Evolutionary conservation across 768 basidiomycete species (phyloP), one percentile per base, ranked within the genome.

Genomic region (Roridomyces roridus): DNA sequence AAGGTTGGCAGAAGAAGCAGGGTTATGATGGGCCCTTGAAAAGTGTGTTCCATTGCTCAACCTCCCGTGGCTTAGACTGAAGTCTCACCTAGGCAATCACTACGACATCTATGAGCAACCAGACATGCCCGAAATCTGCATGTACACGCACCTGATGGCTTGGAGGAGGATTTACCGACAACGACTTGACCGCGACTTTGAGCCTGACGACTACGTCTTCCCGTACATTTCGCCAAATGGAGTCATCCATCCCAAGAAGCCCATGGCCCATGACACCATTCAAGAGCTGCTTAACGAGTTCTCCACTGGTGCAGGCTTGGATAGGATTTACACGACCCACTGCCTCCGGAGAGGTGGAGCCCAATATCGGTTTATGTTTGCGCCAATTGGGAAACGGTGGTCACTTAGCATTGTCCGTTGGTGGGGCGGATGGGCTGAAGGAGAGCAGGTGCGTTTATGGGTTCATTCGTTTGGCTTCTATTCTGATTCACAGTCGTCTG

Each of bases 301-400:
- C 26, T 50, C 63, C 0, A 8, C 34, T 2, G 62, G 29, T 0
- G 70, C 72, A 4, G 66, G 65, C 8, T 50, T 75, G 8, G 51
- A 51, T 4, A 62, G 59, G 34, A 12, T 36, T 4, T 75, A 59
- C 46, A 70, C 72, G 17, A 76, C 75, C 0, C 76, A 77, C 55
- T 70, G 65, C 26, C 70, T 75, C 25, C 65, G 70, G 14, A 65
- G 71, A 15, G 74, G 75, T 18, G 77, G 76, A 8, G 69, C 74
- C 0, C 75, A 77, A 46, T 78, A 77, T 51, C 64, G 68, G 0
- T 74, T 79, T 50, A 77, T 77, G 65, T 71, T 64, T 51, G 74
- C 76, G 2, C 78, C 72, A 0, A 12, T 71, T 5, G 68, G 70
- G 0, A 44, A 72, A 36, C 59, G 68, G 4, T 80, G 79, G 77